Evolutionary conservation across 1,284 basidiomycete genomes (phyloP).

Genomic region (Ustilago crameri): DNA sequence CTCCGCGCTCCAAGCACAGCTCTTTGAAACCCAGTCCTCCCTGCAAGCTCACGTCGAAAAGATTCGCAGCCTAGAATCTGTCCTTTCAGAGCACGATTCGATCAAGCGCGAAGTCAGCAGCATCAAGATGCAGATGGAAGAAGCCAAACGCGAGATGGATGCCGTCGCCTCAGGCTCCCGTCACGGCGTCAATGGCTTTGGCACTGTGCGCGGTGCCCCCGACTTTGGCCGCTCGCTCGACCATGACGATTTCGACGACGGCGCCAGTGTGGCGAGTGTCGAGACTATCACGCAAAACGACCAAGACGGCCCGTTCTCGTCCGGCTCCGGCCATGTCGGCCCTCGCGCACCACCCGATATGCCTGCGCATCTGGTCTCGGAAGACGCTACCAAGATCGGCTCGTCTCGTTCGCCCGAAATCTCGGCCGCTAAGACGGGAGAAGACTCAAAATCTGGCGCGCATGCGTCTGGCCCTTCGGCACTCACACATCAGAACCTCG

Average conservation of each 20-base stretch:
- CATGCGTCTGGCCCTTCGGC: not conserved
- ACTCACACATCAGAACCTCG: constrained; percentile 11
- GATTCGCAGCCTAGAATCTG: constrained; percentile 81
- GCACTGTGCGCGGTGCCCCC: constrained; percentile 18
- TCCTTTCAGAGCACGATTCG: constrained; percentile 83
- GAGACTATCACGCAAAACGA: constrained; percentile 56
- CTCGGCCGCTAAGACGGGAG: not conserved
- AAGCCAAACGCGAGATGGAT: constrained; percentile 60
- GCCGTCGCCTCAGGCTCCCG: constrained; percentile 27
- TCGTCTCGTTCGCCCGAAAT: constrained; percentile 15
- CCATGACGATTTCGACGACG: constrained; percentile 58
- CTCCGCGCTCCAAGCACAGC: constrained; percentile 79
- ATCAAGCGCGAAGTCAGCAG: constrained; percentile 82
- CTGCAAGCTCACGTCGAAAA: constrained; percentile 85
- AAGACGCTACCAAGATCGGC: constrained; percentile 27
- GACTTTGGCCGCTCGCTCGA: constrained; percentile 12
- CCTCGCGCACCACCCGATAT: constrained; percentile 57
- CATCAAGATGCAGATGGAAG: constrained; percentile 68
- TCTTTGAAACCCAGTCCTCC: constrained; percentile 84
- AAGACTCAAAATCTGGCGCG: not conserved
- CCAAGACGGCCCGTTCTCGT: constrained; percentile 12
- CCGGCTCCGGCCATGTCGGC: constrained; percentile 36
- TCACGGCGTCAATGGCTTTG: constrained; percentile 31
- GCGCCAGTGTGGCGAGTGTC: constrained; percentile 59
- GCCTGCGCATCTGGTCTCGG: constrained; percentile 31